Evolutionary conservation across 345 rosid genomes (phyloP).

Genomic region (Bruguiera parviflora): DNA sequence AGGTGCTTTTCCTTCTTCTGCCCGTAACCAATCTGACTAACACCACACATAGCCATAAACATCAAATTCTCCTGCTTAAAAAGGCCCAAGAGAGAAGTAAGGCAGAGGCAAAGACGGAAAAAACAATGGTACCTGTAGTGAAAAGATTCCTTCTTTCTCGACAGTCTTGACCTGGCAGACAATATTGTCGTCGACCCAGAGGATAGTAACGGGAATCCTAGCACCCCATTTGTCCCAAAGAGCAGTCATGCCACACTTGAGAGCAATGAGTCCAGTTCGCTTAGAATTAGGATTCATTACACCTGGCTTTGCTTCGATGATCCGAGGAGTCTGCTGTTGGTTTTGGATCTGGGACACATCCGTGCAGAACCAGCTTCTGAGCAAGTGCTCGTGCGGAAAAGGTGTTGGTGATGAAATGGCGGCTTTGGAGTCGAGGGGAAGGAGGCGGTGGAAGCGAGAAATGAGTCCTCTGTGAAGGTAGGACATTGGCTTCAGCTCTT

Average conservation of each 20-base stretch:
- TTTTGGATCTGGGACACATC: conserved; percentile 33
- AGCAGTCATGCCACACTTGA: conserved; percentile 90
- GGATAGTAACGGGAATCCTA: conserved; percentile 68
- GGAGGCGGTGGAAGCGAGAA: conserved; percentile 48
- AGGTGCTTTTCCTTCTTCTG: conserved; percentile 93
- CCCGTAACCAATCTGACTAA: conserved; percentile 81
- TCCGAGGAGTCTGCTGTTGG: conserved; percentile 31
- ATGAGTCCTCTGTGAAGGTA: conserved; percentile 66
- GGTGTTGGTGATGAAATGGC: conserved; percentile 3
- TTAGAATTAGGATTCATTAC: conserved; percentile 60
- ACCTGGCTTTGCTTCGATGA: conserved; percentile 56
- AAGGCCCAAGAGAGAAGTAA: neutral
- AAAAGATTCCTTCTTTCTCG: conserved; percentile 82
- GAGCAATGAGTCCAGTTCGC: conserved; percentile 80
- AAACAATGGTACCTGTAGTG: conserved; percentile 59
- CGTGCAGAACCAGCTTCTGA: conserved; percentile 39
- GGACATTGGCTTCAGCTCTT: conserved; percentile 36
- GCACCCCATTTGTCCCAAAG: conserved; percentile 97
- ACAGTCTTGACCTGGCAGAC: conserved; percentile 92
- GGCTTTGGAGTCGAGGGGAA: conserved; percentile 19
- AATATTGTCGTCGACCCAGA: conserved; percentile 87
- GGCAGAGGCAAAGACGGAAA: neutral
- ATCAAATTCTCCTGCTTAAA: too few relatives aligned
- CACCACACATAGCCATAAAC: conserved; percentile 24
- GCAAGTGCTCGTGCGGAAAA: conserved; percentile 4